Base-by-base conservation (phyloP, 345 rosid species). In the Populus ilicifolia region DNA sequence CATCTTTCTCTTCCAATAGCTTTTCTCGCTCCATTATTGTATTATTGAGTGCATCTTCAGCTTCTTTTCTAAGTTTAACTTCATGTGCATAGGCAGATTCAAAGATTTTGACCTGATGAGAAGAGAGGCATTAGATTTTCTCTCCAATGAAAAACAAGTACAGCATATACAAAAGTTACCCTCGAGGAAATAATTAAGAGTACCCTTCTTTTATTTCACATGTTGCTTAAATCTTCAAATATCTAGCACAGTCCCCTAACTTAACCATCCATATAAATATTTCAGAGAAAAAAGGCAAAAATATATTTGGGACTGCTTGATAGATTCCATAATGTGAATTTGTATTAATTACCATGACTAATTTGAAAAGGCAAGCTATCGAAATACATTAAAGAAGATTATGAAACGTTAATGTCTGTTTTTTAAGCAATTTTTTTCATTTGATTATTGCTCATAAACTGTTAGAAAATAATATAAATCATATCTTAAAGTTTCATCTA, bases 1-100 rank as follows among this genome's bases (percentile, higher is more conserved):
- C 81, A 68, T 79, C 88, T 84, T 86, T 90, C 84, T 87, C 89
- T 74, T 83, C 78, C 50, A 86, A 74, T 66, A 86, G 79, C 78
- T 87, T 87, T 73, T 83, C 86, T 80, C 79, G 88, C 67, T 86
- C 86, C 75, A 70, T 69, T 48, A 82, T 20, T 30, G 69, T 78
- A 63, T 79, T 72, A 73, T 56, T 79, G 38, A 87, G 82, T 61
- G 78, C 85, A 73, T 83, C 84, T 83, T 89, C 94, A 41, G 87
- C 89, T 77, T 88, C 82, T 72, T 75, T 80, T 78, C 87, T 79
- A 66, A 85, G 85, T 54, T 83, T 82, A 46, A 79, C 75, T 84
- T 92, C 94, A 75, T 14, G 80, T 67, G 72, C 74, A 87, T 43
- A 75, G 30, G 87, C 85, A 74, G 86, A 77, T 70, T 89, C 88